Evolutionary conservation across 805 yeast species (phyloP).

Genomic region (Brettanomyces sp.): DNA sequence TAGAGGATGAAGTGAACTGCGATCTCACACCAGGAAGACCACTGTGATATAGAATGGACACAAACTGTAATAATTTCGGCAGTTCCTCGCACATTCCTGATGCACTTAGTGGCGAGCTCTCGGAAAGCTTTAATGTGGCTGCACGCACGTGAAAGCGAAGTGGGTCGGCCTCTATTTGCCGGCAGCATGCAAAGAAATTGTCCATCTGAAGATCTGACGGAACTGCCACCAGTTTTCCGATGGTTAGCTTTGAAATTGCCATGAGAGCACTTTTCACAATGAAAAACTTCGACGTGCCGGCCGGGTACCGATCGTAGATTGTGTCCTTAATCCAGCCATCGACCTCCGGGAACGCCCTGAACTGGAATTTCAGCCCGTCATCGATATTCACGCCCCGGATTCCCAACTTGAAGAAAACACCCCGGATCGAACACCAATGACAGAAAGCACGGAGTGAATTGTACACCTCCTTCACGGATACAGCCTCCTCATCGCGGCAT

Average conservation of each 20-base stretch:
- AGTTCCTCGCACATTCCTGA: constrained; percentile 8
- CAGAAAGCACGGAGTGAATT: constrained; percentile 41
- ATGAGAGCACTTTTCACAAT: constrained; percentile 32
- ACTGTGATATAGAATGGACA: constrained; percentile 16
- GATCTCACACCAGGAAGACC: constrained; percentile 10
- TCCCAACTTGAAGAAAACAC: constrained; percentile 33
- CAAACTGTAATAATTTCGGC: constrained; percentile 8
- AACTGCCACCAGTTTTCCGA: constrained; percentile 30
- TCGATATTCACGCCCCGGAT: constrained; percentile 29
- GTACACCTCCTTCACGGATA: constrained; percentile 32
- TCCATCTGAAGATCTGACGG: constrained; percentile 21
- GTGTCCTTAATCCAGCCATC: constrained; percentile 29
- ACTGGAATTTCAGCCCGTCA: constrained; percentile 21
- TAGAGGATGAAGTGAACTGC: constrained; percentile 10
- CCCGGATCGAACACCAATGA: constrained; percentile 47
- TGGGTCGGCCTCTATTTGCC: constrained; percentile 38
- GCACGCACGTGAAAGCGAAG: constrained; percentile 38
- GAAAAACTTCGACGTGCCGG: constrained; percentile 41
- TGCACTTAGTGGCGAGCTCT: constrained; percentile 8
- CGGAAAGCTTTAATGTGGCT: constrained; percentile 11
- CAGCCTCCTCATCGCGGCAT: constrained; percentile 24
- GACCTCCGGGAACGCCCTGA: constrained; percentile 33
- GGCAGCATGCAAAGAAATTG: constrained; percentile 32
- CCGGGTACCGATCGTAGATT: constrained; percentile 39
- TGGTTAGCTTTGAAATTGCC: constrained; percentile 24